Evolutionary conservation across 345 rosid species (phyloP), one percentile per base, ranked within the genome.

Genomic region (Populus deltoides): DNA sequence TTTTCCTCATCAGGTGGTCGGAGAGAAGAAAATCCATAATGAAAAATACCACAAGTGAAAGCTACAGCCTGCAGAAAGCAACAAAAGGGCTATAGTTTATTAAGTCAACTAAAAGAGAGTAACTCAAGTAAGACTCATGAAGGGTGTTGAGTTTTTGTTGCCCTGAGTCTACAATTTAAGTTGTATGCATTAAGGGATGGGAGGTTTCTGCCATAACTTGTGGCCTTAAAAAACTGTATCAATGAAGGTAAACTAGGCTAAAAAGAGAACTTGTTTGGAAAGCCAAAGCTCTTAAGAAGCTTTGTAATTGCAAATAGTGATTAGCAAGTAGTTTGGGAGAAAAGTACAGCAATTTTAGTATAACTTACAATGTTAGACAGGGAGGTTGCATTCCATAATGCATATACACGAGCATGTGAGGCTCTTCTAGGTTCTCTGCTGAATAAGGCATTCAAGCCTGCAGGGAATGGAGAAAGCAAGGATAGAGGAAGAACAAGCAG

Each of bases 371-470:
- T 87, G 83, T 92, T 96, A 78, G 92, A 88, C 18, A 96, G 84
- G 70, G 99, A 96, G 69, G 98, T 90, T 62, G 90, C 88, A 61
- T 93, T 96, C 99, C 99, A 96, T 59, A 96, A 82, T 71, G 93
- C 92, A 79, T 89, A 93, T 61, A 92, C 86, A 80, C 99, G 99
- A 81, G 97, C 86, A 75, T 92, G 97, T 71, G 89, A 90, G 75
- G 98, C 95, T 86, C 93, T 89, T 83, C 97, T 89, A 75, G 97
- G 89, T 87, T 93, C 98, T 86, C 83, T 93, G 85, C 99, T 93
- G 82, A 92, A 89, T 77, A 96, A 91, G 55, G 99, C 98, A 87
- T 93, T 93, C 85, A 96, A 83, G 59, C 98, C 99, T 11, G 99
- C 97, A 4, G 93, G 98, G 86, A 96, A 90, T 66, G 98, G 98